Evolutionary conservation across 1,284 basidiomycete genomes (phyloP).

Genomic region (Leucoagaricus sp.): DNA sequence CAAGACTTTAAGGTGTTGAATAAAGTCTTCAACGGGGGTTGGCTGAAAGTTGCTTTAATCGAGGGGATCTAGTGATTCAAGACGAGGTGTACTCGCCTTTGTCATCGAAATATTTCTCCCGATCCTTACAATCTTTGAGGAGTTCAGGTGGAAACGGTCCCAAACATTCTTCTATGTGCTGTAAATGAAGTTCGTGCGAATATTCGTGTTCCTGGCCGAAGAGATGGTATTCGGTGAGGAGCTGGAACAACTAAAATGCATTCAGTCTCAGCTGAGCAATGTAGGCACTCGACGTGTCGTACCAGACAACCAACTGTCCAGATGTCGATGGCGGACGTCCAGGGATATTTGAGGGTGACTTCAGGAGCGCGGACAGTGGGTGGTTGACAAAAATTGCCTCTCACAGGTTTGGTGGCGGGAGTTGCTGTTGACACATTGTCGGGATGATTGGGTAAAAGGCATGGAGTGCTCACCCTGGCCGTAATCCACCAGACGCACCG

Average conservation of each 20-base stretch:
- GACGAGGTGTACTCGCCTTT: not conserved
- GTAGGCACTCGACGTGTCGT: constrained; percentile 2
- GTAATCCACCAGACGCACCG: too few species aligned
- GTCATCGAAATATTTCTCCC: too few species aligned
- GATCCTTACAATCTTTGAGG: too few species aligned
- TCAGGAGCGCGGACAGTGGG: constrained; percentile 17
- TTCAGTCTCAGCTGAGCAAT: not conserved
- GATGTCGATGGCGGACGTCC: constrained; percentile 11
- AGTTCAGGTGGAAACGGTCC: too few species aligned
- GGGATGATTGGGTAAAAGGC: not conserved
- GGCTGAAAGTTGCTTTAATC: not conserved
- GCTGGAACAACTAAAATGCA: not conserved
- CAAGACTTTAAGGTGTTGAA: not conserved
- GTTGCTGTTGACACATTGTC: constrained; percentile 4
- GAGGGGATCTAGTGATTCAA: not conserved
- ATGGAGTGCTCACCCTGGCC: not conserved
- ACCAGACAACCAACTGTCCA: constrained; percentile 22
- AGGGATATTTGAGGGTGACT: constrained; percentile 15
- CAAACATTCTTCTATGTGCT: too few species aligned
- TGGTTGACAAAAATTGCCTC: constrained; percentile 3
- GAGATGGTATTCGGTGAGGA: too few species aligned
- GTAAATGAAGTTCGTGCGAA: too few species aligned
- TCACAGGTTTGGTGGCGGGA: not conserved
- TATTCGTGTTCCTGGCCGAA: too few species aligned
- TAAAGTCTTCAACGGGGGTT: not conserved